Percentiles rank a stretch among this genome's conserved stretches.
These are phyloP conservation scores for Hypericum androsaemum DNA, from an alignment of 345 rosid species.

Conservation along the genomic window DNA sequence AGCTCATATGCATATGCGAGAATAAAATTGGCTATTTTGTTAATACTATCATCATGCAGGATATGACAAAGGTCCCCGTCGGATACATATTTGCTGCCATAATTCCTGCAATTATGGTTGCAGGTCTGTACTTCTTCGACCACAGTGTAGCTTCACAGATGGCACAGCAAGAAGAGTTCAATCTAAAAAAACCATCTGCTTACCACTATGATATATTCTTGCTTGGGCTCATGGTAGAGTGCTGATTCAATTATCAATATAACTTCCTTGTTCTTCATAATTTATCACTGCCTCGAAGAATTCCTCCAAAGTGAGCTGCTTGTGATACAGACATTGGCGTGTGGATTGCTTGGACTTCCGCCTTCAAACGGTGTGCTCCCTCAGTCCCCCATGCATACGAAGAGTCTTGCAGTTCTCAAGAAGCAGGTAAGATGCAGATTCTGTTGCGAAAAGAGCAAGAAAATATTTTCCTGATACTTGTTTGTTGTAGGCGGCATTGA, in stretches of 20 bases:
- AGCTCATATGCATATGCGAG: no score
- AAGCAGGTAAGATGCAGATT: conserved; percentile 35
- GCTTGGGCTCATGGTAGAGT: conserved; percentile 53
- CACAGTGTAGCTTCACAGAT: conserved; percentile 84
- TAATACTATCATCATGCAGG: conserved; percentile 33
- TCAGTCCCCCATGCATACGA: conserved; percentile 86
- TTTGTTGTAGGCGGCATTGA: conserved; percentile 1
- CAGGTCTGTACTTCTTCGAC: conserved; percentile 81
- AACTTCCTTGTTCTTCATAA: not conserved
- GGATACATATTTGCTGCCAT: conserved; percentile 57
- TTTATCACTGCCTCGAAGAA: not conserved
- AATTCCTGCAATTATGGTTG: conserved; percentile 78
- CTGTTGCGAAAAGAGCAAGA: conserved; percentile 1
- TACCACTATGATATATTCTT: conserved; percentile 72
- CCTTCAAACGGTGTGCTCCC: conserved; percentile 94
- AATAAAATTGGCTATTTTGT: not conserved
- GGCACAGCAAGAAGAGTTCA: conserved; percentile 82
- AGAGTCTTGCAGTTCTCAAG: conserved; percentile 67
- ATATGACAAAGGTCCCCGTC: conserved; percentile 66
- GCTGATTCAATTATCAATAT: conserved; percentile 4
- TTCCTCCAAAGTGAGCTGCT: not conserved
- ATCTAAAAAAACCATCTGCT: conserved; percentile 68
- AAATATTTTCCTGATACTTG: not conserved
- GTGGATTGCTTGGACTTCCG: conserved; percentile 81
- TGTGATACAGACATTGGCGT: conserved; percentile 51